Conservation (phyloP, 179 eudicot species). For the Dionaea muscipula region DNA sequence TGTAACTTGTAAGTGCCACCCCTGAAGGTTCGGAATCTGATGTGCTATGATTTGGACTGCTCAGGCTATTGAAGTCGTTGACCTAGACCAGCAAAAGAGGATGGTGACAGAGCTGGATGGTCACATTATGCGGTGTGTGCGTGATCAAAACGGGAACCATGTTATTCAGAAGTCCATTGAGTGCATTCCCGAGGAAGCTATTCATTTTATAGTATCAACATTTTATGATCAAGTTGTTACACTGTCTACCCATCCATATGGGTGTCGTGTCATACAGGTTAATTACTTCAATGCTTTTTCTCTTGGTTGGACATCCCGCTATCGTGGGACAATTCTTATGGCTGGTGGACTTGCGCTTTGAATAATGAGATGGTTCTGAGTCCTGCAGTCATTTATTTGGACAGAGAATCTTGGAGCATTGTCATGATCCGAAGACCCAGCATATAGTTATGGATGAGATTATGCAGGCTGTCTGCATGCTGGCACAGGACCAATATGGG, state of each 20-base stretch:
- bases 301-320: neutral
- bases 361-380: neutral
- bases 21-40: slow-evolving; percentile 3
- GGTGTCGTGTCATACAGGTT: slow-evolving; percentile 99
- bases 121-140: slow-evolving; percentile 96
- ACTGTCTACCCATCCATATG: slow-evolving; percentile 96
- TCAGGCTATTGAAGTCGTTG: slow-evolving; percentile 97
- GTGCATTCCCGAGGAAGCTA: slow-evolving; percentile 89
- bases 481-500: slow-evolving; percentile 93
- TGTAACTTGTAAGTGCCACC: neutral
- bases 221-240: slow-evolving; percentile 90
- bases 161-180: slow-evolving; percentile 97
- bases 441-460: slow-evolving; percentile 69
- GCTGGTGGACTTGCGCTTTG: neutral
- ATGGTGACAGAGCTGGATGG: slow-evolving; percentile 98
- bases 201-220: slow-evolving; percentile 69
- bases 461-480: slow-evolving; percentile 50
- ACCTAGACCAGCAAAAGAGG: slow-evolving; percentile 81
- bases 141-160: slow-evolving; percentile 98
- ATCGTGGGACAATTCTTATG: neutral
- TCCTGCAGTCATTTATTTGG: slow-evolving; percentile 3
- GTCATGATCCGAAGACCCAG: slow-evolving; percentile 51
- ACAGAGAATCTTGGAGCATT: slow-evolving; percentile 87
- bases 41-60: slow-evolving; percentile 1
- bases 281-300: neutral